phyloP scores from a whole-genome alignment of 2,329 filamentous ascomycete species.

The Cordyceps pruinosa region DNA sequence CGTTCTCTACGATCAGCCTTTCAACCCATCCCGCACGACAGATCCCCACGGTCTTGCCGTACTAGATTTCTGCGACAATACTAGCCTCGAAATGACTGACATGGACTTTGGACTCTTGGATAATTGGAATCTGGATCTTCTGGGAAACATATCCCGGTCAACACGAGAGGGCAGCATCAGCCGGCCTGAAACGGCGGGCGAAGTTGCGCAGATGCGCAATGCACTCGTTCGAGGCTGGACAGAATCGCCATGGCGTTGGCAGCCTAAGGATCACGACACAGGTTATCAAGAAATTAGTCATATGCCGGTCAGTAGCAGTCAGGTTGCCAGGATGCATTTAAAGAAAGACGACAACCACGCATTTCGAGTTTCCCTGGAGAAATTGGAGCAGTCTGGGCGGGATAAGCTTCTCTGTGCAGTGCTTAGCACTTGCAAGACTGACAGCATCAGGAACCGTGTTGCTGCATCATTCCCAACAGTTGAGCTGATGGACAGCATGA shows the following conservation, averaged over 20 bases:
- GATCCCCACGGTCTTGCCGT: constrained; percentile 37
- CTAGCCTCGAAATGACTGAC: constrained; percentile 44
- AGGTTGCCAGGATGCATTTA: constrained; percentile 32
- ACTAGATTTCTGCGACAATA: constrained; percentile 44
- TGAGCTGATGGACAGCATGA: constrained; percentile 52
- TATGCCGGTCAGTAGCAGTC: constrained; percentile 35
- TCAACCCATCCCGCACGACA: constrained; percentile 28
- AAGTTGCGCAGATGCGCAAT: constrained; percentile 40
- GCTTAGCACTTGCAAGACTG: constrained; percentile 48
- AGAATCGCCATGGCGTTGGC: constrained; percentile 45
- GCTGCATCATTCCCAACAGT: constrained; percentile 57
- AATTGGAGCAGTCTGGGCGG: constrained; percentile 40
- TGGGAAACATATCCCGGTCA: constrained; percentile 8
- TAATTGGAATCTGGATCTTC: constrained; percentile 39
- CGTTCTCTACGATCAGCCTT: constrained; percentile 41
- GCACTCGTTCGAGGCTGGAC: constrained; percentile 42
- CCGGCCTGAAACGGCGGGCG: constrained; percentile 31
- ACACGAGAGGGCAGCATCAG: constrained; percentile 18
- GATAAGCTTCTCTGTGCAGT: constrained; percentile 60
- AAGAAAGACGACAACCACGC: constrained; percentile 32
- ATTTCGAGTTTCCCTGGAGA: constrained; percentile 34
- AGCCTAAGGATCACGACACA: constrained; percentile 37
- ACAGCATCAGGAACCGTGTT: constrained; percentile 42
- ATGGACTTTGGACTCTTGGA: constrained; percentile 45
- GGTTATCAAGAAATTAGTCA: constrained; percentile 39